Base-by-base conservation (phyloP, 352 stramenopile genomes). In the Globisporangium sylvaticum region DNA sequence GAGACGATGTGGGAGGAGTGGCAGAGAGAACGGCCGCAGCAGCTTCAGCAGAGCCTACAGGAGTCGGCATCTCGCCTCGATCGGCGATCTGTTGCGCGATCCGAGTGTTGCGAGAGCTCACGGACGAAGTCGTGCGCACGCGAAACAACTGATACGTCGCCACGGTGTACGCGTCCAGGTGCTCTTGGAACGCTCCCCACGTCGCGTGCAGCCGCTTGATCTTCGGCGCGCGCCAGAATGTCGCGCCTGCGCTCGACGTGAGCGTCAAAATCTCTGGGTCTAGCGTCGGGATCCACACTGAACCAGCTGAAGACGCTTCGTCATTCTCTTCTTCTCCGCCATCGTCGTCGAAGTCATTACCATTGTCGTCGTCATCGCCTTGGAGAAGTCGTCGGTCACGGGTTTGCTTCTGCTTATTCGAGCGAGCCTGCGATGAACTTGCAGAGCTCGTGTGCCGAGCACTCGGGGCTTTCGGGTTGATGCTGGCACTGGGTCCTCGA, bases 91-190 rank as follows among this genome's bases (percentile, higher is more conserved):
- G 60, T 62, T 90, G 79, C 22, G 69, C 65, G 54, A 93, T 84
- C 12, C 84, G 76, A 32, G 70, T 64, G 57, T 93, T 91, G 20
- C 84, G 83, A 34, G 80, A 79, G 4, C 74, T 72, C 22, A 91
- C 81, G 0, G 84, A 91, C 20, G 87, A 91, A 9, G 84, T 93
- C 25, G 84, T 93, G 39, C 84, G 83, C 24, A 93, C 79, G 22
- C 84, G 83, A 58, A 90, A 90, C 14, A 92, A 70, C 64, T 92
- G 84, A 44, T 78, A 87, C 9, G 84, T 92, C 9, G 82, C 72
- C 12, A 68, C 57, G 1, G 80, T 89, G 57, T 92, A 92, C 56
- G 58, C 68, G 18, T 88, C 72, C n/a, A 92, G 31, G 58, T 88
- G 79, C 32, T 76, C 73, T 50, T 87, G 76, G 58, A 92, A 90